Base-by-base conservation (phyloP, 768 basidiomycete species). In the Lactifluus piperatus region DNA sequence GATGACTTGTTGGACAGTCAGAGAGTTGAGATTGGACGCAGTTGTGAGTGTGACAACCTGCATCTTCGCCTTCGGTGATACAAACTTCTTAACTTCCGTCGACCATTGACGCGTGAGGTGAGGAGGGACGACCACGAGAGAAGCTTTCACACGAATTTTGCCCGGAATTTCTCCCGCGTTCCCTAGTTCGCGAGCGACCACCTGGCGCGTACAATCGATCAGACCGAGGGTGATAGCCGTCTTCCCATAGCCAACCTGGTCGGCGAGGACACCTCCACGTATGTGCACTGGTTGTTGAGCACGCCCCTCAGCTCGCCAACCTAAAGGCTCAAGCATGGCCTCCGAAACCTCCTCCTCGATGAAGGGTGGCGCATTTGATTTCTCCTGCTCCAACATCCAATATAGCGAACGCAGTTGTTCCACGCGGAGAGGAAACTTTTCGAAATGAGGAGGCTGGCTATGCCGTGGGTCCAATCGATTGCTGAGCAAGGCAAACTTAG, bases 201-300 rank as follows among this genome's bases (percentile, higher is more conserved):
- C 71, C 64, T 81, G 78, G 20, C 75, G 72, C 22, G 84, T 77
- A 67, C 85, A 85, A 66, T 92, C 88, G 62, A 97, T 86, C 59
- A 97, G 78, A 20, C 87, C 94, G 29, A 97, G 79, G 2, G 91
- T 93, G 64, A 97, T 94, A 22, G 93, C 94, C 0, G 94, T 97
- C 74, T 97, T 97, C 18, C 94, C 94, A 68, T 97, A 97, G 51
- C 94, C 94, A 60, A 97, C 94, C 74, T 94, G 88, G 67, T 97
- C 94, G 13, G 94, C 94, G 46, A 97, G 81, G 49, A 97, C 94
- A 11, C 94, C 94, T 18, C 94, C 94, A 55, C 89, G 80, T 43
- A 97, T 74, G 59, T 73, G 78, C 52, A 91, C 79, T 0, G 86
- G 81, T 34, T 93, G 74, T 64, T 88, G 83, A 4, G 89, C 93